Evolutionary conservation across 352 stramenopile genomes (phyloP), one percentile per base, ranked within the genome.

Genomic region (Hyaloperonospora brassicae): DNA sequence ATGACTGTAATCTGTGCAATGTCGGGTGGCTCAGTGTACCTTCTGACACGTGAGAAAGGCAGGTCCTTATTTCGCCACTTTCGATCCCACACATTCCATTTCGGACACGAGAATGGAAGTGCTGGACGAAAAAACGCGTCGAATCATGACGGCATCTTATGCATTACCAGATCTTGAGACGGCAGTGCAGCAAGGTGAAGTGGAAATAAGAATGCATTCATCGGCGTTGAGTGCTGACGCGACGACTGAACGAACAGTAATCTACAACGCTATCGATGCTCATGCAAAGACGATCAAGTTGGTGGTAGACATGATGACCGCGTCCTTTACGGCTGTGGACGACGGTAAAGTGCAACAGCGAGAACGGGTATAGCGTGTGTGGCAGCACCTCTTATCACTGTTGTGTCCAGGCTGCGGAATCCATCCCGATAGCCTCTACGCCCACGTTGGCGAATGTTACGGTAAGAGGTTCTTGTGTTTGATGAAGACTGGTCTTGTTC

Each of bases 221-320:
- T 4, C 10, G 14, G n/a, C 13, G n/a, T 31, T 31, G 27, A 7
- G 27, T 31, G 27, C 7, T 31, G 3, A 31, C 27, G 7, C 27
- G 27, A 31, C 7, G 39, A 50, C 14, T 43, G 30, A 3, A 14
- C 35, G 6, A 34, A 39, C 22, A 94, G 84, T 72, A 23, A 64
- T 89, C 25, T 84, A 86, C 65, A 94, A 94, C 39, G 61, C 73
- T 25, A 62, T 92, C 13, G 81, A 94, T 34, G 79, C 79, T 38
- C 30, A 69, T 22, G 77, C 84, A 14, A 70, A 59, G 21, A 58
- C 31, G 22, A 73, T 94, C 34, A 62, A 56, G 8, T 21, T 89
- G 22, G 60, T 53, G 11, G 47, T 91, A 3, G 66, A 86, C 46
- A 38, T 73, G 12, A n/a, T 42, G 8, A 59, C 64, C 3, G 65